phyloP scores from a whole-genome alignment of 139 green algal species.

The Cymbomonas tetramitiformis region DNA sequence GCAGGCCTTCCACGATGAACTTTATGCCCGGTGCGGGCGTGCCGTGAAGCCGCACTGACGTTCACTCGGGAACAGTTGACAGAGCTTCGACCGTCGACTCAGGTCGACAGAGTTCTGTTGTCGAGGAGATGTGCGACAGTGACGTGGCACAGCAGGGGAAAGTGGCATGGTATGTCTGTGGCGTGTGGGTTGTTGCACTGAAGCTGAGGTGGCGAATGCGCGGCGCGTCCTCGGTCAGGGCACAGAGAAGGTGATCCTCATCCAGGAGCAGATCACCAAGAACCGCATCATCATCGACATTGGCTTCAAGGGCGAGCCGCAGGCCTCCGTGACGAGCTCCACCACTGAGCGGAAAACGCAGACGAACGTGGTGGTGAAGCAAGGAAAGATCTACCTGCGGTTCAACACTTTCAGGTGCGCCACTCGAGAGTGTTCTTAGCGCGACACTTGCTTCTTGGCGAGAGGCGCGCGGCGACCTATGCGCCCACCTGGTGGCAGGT shows the following conservation, averaged over 20 bases:
- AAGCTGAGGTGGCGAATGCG: too few relatives aligned
- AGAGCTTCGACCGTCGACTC: too few relatives aligned
- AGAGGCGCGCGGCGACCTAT: too few relatives aligned
- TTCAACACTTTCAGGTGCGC: conserved; percentile 92
- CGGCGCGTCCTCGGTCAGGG: too few relatives aligned
- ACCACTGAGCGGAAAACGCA: conserved; percentile 96
- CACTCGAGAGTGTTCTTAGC: conserved; percentile 35
- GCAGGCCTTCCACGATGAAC: too few relatives aligned
- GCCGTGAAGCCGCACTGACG: too few relatives aligned
- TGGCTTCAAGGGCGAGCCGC: conserved; percentile 37
- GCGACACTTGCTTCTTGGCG: conserved; percentile 7
- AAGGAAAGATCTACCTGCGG: conserved; percentile 67
- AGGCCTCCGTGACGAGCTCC: conserved; percentile 56
- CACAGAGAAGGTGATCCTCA: conserved; percentile 93
- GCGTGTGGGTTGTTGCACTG: too few relatives aligned
- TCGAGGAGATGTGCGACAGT: not conserved
- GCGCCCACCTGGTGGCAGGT: too few relatives aligned
- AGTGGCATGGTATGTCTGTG: not conserved
- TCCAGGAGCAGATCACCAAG: conserved; percentile 97
- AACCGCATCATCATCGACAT: conserved; percentile 96
- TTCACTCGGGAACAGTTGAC: too few relatives aligned
- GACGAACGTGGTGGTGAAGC: conserved; percentile 78
- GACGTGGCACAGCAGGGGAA: too few relatives aligned
- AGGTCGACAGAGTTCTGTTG: too few relatives aligned
- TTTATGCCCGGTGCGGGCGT: too few relatives aligned